phyloP scores from a whole-genome alignment of 1,139 yeast species.

The Kluyveromyces sp. region DNA sequence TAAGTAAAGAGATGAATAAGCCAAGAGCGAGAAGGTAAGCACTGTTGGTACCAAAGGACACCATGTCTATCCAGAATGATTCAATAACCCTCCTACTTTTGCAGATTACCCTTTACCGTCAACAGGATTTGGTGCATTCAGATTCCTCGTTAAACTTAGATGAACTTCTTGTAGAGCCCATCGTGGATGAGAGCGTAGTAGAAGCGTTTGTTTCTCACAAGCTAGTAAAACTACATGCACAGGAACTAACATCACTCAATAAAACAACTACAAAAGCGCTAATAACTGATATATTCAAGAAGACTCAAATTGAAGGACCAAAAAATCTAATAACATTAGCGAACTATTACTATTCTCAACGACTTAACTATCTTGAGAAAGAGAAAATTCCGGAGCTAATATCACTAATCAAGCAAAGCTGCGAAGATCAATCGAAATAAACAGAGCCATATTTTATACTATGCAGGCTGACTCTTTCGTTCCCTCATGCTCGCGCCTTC shows the following conservation, averaged over 20 bases:
- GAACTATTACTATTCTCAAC: conserved; percentile 20
- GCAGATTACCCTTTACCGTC: conserved; percentile 24
- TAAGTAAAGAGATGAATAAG: too few relatives aligned
- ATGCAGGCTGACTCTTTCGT: too few relatives aligned
- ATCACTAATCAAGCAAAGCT: conserved; percentile 6
- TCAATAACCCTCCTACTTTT: conserved; percentile 22
- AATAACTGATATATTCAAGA: conserved; percentile 18
- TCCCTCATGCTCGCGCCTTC: too few relatives aligned
- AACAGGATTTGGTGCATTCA: conserved; percentile 19
- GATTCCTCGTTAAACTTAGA: conserved; percentile 15
- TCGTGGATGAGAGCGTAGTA: conserved; percentile 20
- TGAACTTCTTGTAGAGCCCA: conserved; percentile 19
- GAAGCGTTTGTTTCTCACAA: conserved; percentile 19
- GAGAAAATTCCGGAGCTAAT: conserved; percentile 21
- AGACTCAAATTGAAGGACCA: conserved; percentile 11
- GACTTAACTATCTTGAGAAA: conserved; percentile 20
- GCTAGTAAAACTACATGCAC: conserved; percentile 19
- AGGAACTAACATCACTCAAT: conserved; percentile 16
- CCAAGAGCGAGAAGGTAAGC: too few relatives aligned
- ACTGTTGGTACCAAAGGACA: not conserved
- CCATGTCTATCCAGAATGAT: conserved; percentile 7
- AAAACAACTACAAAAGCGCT: conserved; percentile 17
- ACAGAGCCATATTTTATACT: not conserved
- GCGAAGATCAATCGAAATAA: not conserved
- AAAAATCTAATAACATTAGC: conserved; percentile 20